These are phyloP conservation scores for Teratosphaeria viscida DNA, from an alignment of 2,329 filamentous ascomycete genomes.

Conservation along the genomic window DNA sequence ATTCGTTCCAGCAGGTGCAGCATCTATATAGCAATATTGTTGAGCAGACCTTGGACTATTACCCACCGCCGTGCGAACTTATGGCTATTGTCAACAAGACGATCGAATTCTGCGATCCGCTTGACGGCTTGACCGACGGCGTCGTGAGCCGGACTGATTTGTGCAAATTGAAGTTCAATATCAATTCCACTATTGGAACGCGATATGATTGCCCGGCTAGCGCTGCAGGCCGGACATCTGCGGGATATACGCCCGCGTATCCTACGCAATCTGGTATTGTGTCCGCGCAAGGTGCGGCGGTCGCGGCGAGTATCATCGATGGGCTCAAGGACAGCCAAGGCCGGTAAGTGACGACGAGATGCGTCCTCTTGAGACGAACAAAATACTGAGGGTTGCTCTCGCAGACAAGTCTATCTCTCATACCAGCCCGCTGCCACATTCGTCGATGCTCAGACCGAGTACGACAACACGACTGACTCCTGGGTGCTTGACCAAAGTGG, in stretches of 20 bases:
- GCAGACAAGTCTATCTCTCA: slow-evolving; percentile 32
- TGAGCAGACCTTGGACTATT: slow-evolving; percentile 32
- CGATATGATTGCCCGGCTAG: slow-evolving; percentile 23
- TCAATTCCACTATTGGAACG: slow-evolving; percentile 42
- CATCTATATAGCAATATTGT: slow-evolving; percentile 32
- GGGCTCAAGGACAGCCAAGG: slow-evolving; percentile 32
- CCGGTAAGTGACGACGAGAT: background rate
- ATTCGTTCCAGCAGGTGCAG: slow-evolving; percentile 36
- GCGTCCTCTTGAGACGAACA: slow-evolving; percentile 31
- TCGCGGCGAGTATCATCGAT: slow-evolving; percentile 27
- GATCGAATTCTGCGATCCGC: slow-evolving; percentile 43
- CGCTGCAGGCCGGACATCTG: slow-evolving; percentile 5
- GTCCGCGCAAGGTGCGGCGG: slow-evolving; percentile 21
- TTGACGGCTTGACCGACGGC: slow-evolving; percentile 46
- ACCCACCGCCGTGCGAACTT: slow-evolving; percentile 36
- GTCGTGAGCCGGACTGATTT: slow-evolving; percentile 42
- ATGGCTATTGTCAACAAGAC: slow-evolving; percentile 45
- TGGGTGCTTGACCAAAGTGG: slow-evolving; percentile 26
- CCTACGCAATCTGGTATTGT: slow-evolving; percentile 21
- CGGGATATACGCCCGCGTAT: background rate
- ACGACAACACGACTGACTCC: slow-evolving; percentile 22
- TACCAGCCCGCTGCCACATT: slow-evolving; percentile 23
- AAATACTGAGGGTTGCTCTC: slow-evolving; percentile 18
- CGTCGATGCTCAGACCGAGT: slow-evolving; percentile 27
- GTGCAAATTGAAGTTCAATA: slow-evolving; percentile 41